These are phyloP conservation scores for Lenzites betulinus DNA, from an alignment of 768 basidiomycete species.

Conservation along the genomic window DNA sequence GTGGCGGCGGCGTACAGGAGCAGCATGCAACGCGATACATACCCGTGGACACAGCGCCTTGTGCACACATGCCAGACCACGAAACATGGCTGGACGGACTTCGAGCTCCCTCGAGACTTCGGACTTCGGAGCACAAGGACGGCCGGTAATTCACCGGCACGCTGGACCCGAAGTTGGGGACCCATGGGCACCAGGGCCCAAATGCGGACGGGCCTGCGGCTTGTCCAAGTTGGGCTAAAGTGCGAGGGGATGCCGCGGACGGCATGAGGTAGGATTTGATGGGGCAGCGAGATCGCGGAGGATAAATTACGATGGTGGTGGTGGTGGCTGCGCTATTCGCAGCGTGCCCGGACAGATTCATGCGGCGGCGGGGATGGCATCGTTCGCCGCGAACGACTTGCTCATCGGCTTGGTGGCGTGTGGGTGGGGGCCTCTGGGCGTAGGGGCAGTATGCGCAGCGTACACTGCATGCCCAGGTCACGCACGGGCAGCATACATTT, in stretches of 20 bases:
- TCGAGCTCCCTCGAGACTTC: no score
- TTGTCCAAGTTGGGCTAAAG: slow-evolving; percentile 1
- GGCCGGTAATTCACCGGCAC: background rate
- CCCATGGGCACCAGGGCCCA: background rate
- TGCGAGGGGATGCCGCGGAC: slow-evolving; percentile 8
- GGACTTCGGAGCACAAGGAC: background rate
- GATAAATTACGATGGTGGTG: slow-evolving; percentile 19
- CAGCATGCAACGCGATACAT: no score
- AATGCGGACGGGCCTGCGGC: slow-evolving; percentile 10
- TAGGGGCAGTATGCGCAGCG: background rate
- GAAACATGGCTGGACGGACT: no score
- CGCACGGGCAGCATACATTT: background rate
- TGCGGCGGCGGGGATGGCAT: background rate
- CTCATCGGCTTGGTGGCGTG: background rate
- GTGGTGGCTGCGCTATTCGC: slow-evolving; percentile 6
- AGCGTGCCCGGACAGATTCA: slow-evolving; percentile 9
- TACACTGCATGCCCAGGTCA: background rate
- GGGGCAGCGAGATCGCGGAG: slow-evolving; percentile 1
- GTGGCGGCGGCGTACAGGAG: no score
- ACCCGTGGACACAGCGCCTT: no score
- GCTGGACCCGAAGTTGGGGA: background rate
- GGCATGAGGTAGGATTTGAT: slow-evolving; percentile 10
- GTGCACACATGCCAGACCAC: no score
- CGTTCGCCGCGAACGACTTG: background rate
- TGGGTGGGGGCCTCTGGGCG: background rate